Percentiles rank a stretch among this genome's conserved stretches.
phyloP scores from a whole-genome alignment of 208 protist species.

The Crithidia mellificae region DNA sequence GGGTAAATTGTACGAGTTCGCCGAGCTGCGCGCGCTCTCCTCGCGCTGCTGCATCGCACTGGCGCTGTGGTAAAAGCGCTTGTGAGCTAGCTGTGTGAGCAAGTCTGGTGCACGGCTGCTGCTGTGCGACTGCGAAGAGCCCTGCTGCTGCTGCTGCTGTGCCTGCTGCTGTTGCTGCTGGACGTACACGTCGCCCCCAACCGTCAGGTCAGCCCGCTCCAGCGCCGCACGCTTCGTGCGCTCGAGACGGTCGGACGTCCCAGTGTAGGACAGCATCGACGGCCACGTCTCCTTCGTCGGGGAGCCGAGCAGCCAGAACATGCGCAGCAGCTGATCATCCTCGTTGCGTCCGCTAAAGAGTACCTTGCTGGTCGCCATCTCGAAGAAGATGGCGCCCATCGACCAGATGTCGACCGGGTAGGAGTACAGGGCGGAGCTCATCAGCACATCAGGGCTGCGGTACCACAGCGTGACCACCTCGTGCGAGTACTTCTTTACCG shows the following conservation, averaged over 20 bases:
- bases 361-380: constrained; percentile 88
- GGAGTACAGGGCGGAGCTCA: constrained; percentile 82
- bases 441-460: constrained; percentile 91
- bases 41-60: constrained; percentile 25
- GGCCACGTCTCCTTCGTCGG: constrained; percentile 95
- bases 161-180: constrained; percentile 18
- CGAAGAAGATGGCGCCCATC: constrained; percentile 94
- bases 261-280: constrained; percentile 76
- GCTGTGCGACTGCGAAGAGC: constrained; percentile 13
- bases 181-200: constrained; percentile 18
- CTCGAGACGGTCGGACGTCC: constrained; percentile 39
- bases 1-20: constrained; percentile 55
- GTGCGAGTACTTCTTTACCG: constrained; percentile 92
- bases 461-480: constrained; percentile 96
- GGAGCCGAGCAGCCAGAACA: constrained; percentile 92
- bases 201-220: constrained; percentile 21
- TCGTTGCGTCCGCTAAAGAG: constrained; percentile 87
- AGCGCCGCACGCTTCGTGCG: constrained; percentile 25
- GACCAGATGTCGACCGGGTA: constrained; percentile 93
- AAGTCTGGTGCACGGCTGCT: constrained; percentile 23
- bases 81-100: constrained; percentile 27
- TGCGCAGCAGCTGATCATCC: constrained; percentile 88
- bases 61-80: constrained; percentile 32
- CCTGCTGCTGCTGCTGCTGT: constrained; percentile 8
- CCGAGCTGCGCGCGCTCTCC: constrained; percentile 17